These are phyloP conservation scores for Rosa lucieae DNA, from an alignment of 306 rosid genomes.

Conservation along the genomic window DNA sequence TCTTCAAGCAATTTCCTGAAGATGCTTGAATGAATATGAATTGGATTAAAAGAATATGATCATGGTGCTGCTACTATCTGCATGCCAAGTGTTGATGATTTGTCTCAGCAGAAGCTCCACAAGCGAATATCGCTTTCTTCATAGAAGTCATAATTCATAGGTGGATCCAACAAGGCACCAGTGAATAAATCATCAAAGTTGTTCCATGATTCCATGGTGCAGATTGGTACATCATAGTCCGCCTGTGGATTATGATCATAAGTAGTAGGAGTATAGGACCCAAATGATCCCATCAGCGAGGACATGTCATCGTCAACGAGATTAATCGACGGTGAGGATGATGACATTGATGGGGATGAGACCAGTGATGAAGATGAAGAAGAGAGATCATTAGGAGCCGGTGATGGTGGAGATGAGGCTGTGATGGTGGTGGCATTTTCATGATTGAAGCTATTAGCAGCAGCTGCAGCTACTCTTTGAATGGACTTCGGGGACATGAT, in stretches of 20 bases:
- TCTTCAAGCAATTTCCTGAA: constrained; percentile 28
- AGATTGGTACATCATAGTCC: constrained; percentile 32
- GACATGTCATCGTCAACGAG: constrained; percentile 50
- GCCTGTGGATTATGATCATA: constrained; percentile 23
- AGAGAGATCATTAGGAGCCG: constrained; percentile 33
- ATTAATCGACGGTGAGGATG: constrained; percentile 41
- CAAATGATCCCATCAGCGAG: constrained; percentile 30
- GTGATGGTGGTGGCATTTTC: constrained; percentile 25
- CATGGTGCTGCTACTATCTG: background rate
- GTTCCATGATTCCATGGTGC: constrained; percentile 61
- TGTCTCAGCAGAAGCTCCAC: constrained; percentile 72
- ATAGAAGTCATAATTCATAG: constrained; percentile 49
- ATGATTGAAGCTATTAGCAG: constrained; percentile 49
- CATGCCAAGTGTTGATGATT: background rate
- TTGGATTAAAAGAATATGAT: constrained; percentile 11
- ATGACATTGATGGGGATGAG: constrained; percentile 47
- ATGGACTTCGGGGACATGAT: constrained; percentile 84
- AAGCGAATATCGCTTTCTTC: constrained; percentile 78
- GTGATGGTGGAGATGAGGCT: constrained; percentile 14
- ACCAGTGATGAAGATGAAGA: constrained; percentile 51
- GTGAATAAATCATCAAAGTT: constrained; percentile 52
- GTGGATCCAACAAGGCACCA: constrained; percentile 59
- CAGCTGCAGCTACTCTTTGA: constrained; percentile 88
- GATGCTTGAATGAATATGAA: constrained; percentile 47
- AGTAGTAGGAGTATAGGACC: constrained; percentile 22